Evolutionary conservation across 2,329 filamentous ascomycete species (phyloP), one percentile per base, ranked within the genome.

Genomic region (Fusarium floridanum): DNA sequence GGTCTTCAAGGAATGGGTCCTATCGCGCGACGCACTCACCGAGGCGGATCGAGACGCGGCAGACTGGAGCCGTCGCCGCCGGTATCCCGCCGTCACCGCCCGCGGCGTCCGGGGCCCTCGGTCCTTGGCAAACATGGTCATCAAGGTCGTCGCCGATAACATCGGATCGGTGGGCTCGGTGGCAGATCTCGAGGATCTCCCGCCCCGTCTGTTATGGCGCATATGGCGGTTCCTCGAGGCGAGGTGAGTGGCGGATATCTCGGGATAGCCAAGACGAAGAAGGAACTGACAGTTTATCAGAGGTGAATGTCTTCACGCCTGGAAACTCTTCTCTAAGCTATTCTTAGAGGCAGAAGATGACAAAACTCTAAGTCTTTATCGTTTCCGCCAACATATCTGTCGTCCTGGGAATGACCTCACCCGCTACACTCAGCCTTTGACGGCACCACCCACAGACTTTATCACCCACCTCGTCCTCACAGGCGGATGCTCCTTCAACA

Each of bases 391-490:
- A 22, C 83, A 85, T 62, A 83, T 85, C 22, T 84, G 82, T 71
- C 77, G 73, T 14, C 84, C 84, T 2, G 72, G 75, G 14, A 76
- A 79, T 45, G 74, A 78, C 39, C 81, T 87, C 27, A 66, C 64
- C 16, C 69, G 76, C n/a, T 87, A 86, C 71, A 81, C 79, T 11
- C 71, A 77, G 32, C 85, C 84, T 12, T 68, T 87, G 41, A 77
- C 72, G n/a, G 84, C 84, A 6, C 61, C 76, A 2, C 77, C 81
- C 4, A 78, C 80, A 2, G 81, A 85, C 24, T 86, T 85, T 61
- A 80, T 87, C 64, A 80, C 84, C 0, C 83, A 85, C 55, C 76
- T 87, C 1, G 82, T 82, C 65, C 81, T 87, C 61, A 82, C 82
- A 27, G 82, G 82, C 6, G 78, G 80, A 12, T 83, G 81, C 37